Evolutionary conservation across 2,329 filamentous ascomycete species (phyloP).

Genomic region (Chrysosporium keratinophilum): DNA sequence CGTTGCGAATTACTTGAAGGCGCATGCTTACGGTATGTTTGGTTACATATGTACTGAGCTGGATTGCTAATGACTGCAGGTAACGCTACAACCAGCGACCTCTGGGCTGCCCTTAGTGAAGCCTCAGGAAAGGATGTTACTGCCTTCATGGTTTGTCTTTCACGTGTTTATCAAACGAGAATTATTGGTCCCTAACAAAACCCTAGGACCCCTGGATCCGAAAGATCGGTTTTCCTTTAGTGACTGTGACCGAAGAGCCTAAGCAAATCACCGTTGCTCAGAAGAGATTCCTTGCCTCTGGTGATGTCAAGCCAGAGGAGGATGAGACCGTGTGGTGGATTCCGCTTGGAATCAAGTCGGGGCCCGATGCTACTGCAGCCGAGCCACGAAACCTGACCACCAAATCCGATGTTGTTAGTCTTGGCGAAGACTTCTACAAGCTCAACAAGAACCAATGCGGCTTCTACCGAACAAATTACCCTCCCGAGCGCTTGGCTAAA

Average conservation of each 20-base stretch:
- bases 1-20: slow-evolving; percentile 79
- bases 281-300: slow-evolving; percentile 79
- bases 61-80: slow-evolving; percentile 22
- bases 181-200: slow-evolving; percentile 12
- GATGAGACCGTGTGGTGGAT: slow-evolving; percentile 94
- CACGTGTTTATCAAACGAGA: neutral
- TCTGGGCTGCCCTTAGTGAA: slow-evolving; percentile 81
- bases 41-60: neutral
- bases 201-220: slow-evolving; percentile 70
- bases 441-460: slow-evolving; percentile 82
- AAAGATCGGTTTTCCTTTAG: slow-evolving; percentile 86
- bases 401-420: slow-evolving; percentile 64
- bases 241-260: slow-evolving; percentile 74
- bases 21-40: slow-evolving; percentile 63
- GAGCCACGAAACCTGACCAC: slow-evolving; percentile 58
- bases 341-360: slow-evolving; percentile 73
- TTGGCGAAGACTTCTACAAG: slow-evolving; percentile 73
- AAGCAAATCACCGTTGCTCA: slow-evolving; percentile 62
- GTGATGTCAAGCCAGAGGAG: slow-evolving; percentile 82
- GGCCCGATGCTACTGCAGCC: slow-evolving; percentile 52
- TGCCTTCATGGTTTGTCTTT: slow-evolving; percentile 57
- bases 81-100: slow-evolving; percentile 79
- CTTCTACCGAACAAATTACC: slow-evolving; percentile 90
- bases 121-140: slow-evolving; percentile 81
- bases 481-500: slow-evolving; percentile 68